A percentile compares a stretch with the other conserved stretches of the same genome.
phyloP scores from a whole-genome alignment of 805 yeast species.

The Hanseniaspora thailandica region DNA sequence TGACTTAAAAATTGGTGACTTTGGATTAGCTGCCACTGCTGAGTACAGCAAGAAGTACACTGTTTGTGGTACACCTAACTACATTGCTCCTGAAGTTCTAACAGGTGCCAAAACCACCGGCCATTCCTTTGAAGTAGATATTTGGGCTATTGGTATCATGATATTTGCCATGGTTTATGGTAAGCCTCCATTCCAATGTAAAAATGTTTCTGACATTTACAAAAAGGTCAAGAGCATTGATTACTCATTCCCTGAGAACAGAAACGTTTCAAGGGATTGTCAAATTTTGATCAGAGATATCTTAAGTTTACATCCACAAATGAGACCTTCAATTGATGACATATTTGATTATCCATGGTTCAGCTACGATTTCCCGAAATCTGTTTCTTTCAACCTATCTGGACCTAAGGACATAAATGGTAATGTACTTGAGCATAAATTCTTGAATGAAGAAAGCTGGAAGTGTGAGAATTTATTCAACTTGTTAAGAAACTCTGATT shows the following conservation, averaged over 20 bases:
- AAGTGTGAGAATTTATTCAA: slow-evolving; percentile 8
- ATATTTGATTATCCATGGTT: slow-evolving; percentile 80
- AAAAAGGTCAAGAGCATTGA: slow-evolving; percentile 80
- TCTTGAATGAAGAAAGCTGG: slow-evolving; percentile 25
- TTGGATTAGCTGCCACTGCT: slow-evolving; percentile 94
- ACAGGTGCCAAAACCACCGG: slow-evolving; percentile 70
- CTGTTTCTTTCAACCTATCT: neutral
- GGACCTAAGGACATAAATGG: slow-evolving; percentile 32
- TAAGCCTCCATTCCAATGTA: slow-evolving; percentile 95
- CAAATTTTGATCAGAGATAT: slow-evolving; percentile 58
- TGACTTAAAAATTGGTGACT: slow-evolving; percentile 94
- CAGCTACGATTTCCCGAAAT: slow-evolving; percentile 73
- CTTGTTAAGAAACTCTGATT: neutral
- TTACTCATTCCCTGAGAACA: slow-evolving; percentile 63
- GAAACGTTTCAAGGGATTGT: slow-evolving; percentile 59
- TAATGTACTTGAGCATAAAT: slow-evolving; percentile 49
- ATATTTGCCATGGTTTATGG: slow-evolving; percentile 85
- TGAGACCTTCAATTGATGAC: slow-evolving; percentile 70
- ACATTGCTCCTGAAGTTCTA: slow-evolving; percentile 94
- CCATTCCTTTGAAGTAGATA: slow-evolving; percentile 88
- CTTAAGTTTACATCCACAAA: slow-evolving; percentile 62
- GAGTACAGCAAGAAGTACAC: slow-evolving; percentile 76
- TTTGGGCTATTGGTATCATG: slow-evolving; percentile 97
- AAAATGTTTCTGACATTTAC: slow-evolving; percentile 83
- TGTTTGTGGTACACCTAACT: slow-evolving; percentile 97